Base-by-base conservation (phyloP, 345 rosid species). In the Eucalyptus cladocalyx region DNA sequence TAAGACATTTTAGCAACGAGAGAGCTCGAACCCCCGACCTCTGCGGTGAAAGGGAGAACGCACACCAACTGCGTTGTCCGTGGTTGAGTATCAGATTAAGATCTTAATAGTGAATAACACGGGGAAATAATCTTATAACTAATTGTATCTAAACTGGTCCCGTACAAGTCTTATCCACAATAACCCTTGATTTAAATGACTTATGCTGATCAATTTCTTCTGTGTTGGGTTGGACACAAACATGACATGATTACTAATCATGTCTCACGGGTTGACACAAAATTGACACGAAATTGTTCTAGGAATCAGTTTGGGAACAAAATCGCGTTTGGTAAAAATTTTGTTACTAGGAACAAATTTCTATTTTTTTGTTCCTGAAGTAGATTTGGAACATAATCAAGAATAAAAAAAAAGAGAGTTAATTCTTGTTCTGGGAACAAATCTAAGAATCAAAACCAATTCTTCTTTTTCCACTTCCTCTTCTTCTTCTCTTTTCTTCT, bases 341-440 rank as follows among this genome's bases (percentile, higher is more conserved):
- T 49, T 15, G 51, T 1, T 49, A 0, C 51, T 0, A 0, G 1
- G 0, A 49, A 15, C 18, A 49, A 49, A 49, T 49, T 49, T 49
- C 18, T 49, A 5, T 15, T 49, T 49, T 49, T 49, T 15, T 49
- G 51, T 49, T 15, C 51, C 18, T 0, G 3, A 49, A 49, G 18
- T 49, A 49, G 3, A 49, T 49, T 49, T 49, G 51, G 51, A 49
- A 49, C 3, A 49, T 0, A 49, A 49, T 49, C 51, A 49, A 49
- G 51, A 49, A 49, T 5, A 48, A 5, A 49, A 49, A 49, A 14
- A 49, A 49, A 13, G 5, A 48, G 2, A 49, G 18, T 49, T 49
- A 0, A 49, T 5, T 49, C 3, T 49, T 49, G 1, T 49, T 49
- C 0, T 0, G 1, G 0, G 3, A 49, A 49, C 18, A 49, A 49